Percentiles rank a stretch among this genome's conserved stretches.
Conservation (phyloP, 495 filamentous ascomycete genomes). For the Xylaria acuta region DNA sequence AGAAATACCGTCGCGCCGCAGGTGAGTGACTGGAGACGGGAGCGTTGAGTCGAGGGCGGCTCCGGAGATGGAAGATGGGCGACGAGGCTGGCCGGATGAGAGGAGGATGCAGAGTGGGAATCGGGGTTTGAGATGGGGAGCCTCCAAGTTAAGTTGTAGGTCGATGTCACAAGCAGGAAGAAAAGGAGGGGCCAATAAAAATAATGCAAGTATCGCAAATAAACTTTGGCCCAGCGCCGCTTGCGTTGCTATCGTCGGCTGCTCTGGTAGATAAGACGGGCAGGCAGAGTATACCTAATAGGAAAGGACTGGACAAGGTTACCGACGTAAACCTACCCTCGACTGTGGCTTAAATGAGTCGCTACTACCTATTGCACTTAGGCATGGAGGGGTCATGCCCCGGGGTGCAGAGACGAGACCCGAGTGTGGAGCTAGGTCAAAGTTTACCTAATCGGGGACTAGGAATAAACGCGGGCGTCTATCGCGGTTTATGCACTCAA, state of each 20-base stretch:
- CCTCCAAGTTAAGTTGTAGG: slow-evolving; percentile 5
- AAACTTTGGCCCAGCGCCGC: background rate
- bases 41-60: background rate
- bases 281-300: background rate
- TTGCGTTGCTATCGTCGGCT: background rate
- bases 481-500: slow-evolving; percentile 10
- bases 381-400: background rate
- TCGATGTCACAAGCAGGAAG: slow-evolving; percentile 14
- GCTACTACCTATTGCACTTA: background rate
- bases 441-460: background rate
- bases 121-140: slow-evolving; percentile 8
- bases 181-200: slow-evolving; percentile 25
- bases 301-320: background rate
- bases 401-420: too few relatives aligned
- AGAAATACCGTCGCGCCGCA: slow-evolving; percentile 8
- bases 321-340: background rate
- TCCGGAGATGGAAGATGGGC: background rate
- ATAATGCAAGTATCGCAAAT: slow-evolving; percentile 9
- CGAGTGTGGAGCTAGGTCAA: background rate
- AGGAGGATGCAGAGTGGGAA: background rate
- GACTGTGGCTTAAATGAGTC: background rate
- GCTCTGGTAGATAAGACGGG: background rate
- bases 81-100: slow-evolving; percentile 12
- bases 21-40: background rate
- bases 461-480: background rate